These are phyloP conservation scores for Trichoderma koningii DNA, from an alignment of 2,329 filamentous ascomycete species.

Conservation along the genomic window DNA sequence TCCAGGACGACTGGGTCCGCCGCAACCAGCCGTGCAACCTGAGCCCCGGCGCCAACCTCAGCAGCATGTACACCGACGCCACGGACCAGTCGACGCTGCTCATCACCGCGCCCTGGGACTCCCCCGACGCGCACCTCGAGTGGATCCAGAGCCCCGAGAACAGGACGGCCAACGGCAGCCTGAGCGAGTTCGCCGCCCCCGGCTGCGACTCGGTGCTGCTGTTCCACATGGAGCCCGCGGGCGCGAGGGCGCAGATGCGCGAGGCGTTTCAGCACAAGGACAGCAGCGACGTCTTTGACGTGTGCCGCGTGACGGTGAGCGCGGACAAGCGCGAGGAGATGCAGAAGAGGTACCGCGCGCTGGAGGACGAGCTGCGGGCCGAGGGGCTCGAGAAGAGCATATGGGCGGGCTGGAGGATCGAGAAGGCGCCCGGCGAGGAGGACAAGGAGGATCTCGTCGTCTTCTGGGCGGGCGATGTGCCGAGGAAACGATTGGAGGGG, in stretches of 20 bases:
- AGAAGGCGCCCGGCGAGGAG: conserved; percentile 40
- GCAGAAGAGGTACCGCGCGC: conserved; percentile 38
- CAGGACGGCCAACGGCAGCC: conserved; percentile 38
- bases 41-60: conserved; percentile 39
- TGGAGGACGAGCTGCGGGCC: conserved; percentile 38
- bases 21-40: conserved; percentile 42
- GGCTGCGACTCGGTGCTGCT: conserved; percentile 40
- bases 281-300: conserved; percentile 36
- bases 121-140: conserved; percentile 43
- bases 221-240: conserved; percentile 46
- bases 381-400: conserved; percentile 38
- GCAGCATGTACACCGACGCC: conserved; percentile 41
- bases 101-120: conserved; percentile 50
- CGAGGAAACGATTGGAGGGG: conserved; percentile 39
- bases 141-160: conserved; percentile 51
- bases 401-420: conserved; percentile 48
- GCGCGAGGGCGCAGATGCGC: conserved; percentile 32
- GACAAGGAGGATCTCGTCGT: conserved; percentile 46
- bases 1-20: conserved; percentile 47
- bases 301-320: conserved; percentile 41
- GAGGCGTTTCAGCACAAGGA: conserved; percentile 34
- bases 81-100: conserved; percentile 44
- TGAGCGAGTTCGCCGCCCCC: conserved; percentile 41
- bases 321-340: conserved; percentile 39
- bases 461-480: conserved; percentile 43